Conservation (phyloP, 768 basidiomycete genomes). For the Daedaleopsis sinensis region DNA sequence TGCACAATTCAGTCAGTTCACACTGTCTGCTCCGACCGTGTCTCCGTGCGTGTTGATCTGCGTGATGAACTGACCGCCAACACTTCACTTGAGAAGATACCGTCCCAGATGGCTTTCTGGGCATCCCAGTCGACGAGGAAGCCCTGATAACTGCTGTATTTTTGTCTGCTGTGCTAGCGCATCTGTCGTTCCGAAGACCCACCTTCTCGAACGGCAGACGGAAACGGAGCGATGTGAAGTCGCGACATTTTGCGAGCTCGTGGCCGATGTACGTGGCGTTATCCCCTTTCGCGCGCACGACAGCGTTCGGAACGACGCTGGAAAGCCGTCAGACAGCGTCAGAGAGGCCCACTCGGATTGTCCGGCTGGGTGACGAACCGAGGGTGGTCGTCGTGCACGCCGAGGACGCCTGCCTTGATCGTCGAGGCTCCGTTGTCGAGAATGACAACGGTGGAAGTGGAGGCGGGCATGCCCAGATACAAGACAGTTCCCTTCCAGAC, state of each 20-base stretch:
- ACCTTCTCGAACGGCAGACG: conserved; percentile 90
- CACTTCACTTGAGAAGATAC: conserved; percentile 70
- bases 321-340: not conserved
- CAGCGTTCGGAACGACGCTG: conserved; percentile 79
- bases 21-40: not conserved
- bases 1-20: conserved; percentile 31
- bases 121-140: conserved; percentile 95
- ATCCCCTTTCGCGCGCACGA: conserved; percentile 85
- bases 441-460: conserved; percentile 48
- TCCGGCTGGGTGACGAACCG: conserved; percentile 26
- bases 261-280: conserved; percentile 84
- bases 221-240: conserved; percentile 82
- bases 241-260: conserved; percentile 74
- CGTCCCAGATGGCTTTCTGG: conserved; percentile 94
- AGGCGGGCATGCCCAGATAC: not conserved
- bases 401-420: conserved; percentile 72
- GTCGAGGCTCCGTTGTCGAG: conserved; percentile 88
- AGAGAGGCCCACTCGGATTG: not conserved
- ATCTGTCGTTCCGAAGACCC: conserved; percentile 21
- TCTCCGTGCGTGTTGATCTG: not conserved
- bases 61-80: conserved; percentile 16
- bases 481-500: not conserved
- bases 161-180: conserved; percentile 8
- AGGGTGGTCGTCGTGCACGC: conserved; percentile 30
- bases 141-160: conserved; percentile 55